Conservation (phyloP, 257 asterid species). For the Solanum paucissectum region DNA sequence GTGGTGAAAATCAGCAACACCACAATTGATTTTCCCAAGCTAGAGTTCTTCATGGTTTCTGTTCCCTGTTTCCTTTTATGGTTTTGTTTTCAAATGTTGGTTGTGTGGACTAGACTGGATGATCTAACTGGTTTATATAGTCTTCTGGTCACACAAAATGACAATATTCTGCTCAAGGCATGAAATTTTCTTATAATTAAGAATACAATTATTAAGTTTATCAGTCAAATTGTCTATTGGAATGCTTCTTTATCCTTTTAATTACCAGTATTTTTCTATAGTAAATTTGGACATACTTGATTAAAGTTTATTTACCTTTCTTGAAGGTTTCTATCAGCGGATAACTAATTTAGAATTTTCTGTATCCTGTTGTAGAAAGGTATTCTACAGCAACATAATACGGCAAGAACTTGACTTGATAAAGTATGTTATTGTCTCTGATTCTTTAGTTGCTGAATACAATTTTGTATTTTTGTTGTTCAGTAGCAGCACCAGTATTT, state of each 20-base stretch:
- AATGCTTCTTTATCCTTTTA: background rate
- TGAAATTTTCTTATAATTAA: no score
- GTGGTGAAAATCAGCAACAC: slow-evolving; percentile 4
- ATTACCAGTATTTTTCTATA: background rate
- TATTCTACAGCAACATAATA: background rate
- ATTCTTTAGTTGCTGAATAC: background rate
- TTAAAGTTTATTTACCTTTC: background rate
- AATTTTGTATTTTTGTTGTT: background rate
- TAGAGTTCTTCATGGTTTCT: background rate
- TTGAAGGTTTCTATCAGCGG: background rate
- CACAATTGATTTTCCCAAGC: background rate
- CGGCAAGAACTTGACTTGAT: background rate
- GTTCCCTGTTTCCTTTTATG: background rate
- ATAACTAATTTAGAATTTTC: background rate
- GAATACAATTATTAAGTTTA: background rate
- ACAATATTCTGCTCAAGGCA: no score
- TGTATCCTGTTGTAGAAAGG: background rate
- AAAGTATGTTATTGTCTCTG: background rate
- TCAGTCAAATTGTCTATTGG: background rate
- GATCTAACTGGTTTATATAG: no score
- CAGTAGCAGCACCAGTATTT: background rate
- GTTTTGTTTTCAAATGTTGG: background rate
- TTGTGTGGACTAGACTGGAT: no score
- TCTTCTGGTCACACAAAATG: no score
- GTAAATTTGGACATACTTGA: background rate